Evolutionary conservation across 257 asterid genomes (phyloP).

Genomic region (Ophiorrhiza pumila): DNA sequence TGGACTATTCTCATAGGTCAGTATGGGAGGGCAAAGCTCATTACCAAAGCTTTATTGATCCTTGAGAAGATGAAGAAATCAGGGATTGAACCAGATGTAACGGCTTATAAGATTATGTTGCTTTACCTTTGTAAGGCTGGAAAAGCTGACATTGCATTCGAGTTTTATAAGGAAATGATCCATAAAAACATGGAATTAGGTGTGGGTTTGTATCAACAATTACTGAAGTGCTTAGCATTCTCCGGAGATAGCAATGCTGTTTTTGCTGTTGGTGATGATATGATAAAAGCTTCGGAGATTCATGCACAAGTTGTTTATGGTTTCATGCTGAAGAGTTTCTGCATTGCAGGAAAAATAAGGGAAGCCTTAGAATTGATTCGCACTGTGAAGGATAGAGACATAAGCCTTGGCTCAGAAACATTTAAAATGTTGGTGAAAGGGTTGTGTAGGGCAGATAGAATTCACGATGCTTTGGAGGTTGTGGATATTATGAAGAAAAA

Average conservation of each 20-base stretch:
- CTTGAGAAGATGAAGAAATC: slow-evolving; percentile 73
- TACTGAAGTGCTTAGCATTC: slow-evolving; percentile 60
- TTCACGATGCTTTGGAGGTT: slow-evolving; percentile 70
- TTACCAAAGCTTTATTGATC: slow-evolving; percentile 53
- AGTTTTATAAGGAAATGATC: slow-evolving; percentile 72
- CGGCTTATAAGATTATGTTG: slow-evolving; percentile 50
- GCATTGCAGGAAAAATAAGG: slow-evolving; percentile 60
- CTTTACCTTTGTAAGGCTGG: slow-evolving; percentile 49
- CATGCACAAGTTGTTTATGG: slow-evolving; percentile 41
- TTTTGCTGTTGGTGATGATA: slow-evolving; percentile 45
- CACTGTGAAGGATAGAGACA: slow-evolving; percentile 48
- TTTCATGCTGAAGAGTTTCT: slow-evolving; percentile 61
- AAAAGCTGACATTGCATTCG: slow-evolving; percentile 62
- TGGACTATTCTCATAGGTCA: slow-evolving; percentile 65
- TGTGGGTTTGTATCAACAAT: slow-evolving; percentile 31
- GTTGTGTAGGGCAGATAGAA: slow-evolving; percentile 61
- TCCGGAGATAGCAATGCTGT: slow-evolving; percentile 49
- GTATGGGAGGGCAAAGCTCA: slow-evolving; percentile 53
- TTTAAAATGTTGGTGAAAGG: slow-evolving; percentile 67
- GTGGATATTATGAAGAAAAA: slow-evolving; percentile 70
- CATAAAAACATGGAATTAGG: slow-evolving; percentile 46
- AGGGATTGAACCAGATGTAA: slow-evolving; percentile 53
- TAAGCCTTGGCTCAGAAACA: slow-evolving; percentile 38
- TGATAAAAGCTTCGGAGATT: slow-evolving; percentile 44
- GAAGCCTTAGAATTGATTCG: slow-evolving; percentile 79